Evolutionary conservation across 1,139 yeast species (phyloP), one percentile per base, ranked within the genome.

Genomic region (Candida freyschussii): DNA sequence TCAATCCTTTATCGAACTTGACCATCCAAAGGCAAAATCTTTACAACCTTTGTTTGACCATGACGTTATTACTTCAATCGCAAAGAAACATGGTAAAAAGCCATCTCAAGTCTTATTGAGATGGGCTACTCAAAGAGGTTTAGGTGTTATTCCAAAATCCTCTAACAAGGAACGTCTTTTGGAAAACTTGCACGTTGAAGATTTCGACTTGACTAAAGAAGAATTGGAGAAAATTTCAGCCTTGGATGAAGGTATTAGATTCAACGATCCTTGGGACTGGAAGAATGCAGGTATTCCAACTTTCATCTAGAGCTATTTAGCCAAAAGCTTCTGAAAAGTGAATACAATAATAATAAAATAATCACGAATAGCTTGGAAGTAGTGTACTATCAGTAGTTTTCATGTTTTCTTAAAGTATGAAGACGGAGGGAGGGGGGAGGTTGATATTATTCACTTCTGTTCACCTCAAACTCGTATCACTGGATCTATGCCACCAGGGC

Each of bases 181-280:
- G 37, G 65, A 70, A 40, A 63, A 70, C 17, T 57, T 72, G 48
- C 65, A 61, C 14, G 59, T 67, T n/a, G 65, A 61, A 41, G 60
- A 64, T 32, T 72, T 74, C 41, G 57, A 56, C 30, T 45, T 65
- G 36, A 50, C 51, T 10, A 34, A 45, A 6, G 56, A 44, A n/a
- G 70, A 65, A 32, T 44, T 59, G 15, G 47, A 41, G 5, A 44
- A 55, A 50, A 69, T 66, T 77, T 59, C 70, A 17, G 59, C 58
- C 30, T 70, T 86, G 56, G 83, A 87, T 60, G 67, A 67, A 45
- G 71, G 72, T 49, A 68, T 85, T 49, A 75, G 96, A 63, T 86
- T 86, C 67, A 86, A 86, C 61, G 85, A 86, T 57, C 94, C 95
- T n/a, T 42, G 44, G 43, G 46, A 42, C 37, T 42, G 46, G 46